Base-by-base conservation (phyloP, 164 flowering plant species). In the Nymphaea thermarum region DNA sequence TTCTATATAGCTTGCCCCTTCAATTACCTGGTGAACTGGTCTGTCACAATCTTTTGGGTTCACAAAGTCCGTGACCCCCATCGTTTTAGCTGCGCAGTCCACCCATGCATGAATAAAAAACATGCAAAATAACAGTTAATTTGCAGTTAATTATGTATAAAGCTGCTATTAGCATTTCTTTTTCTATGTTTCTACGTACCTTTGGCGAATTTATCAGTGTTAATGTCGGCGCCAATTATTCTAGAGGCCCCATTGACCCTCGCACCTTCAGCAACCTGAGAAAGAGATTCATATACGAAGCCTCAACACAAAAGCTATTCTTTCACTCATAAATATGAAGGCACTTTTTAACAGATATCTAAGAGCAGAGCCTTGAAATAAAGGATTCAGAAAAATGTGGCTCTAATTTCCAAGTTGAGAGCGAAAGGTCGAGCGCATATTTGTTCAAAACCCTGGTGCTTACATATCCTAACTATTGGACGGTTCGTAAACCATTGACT, bases 231-330 rank as follows among this genome's bases (percentile, higher is more conserved):
- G 3, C 96, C 96, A 0, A 90, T 84, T 18, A 90, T 87, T 68
- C 75, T 81, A 16, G 91, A 81, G 41, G 85, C 96, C 47, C 90
- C 89, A 73, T 90, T 79, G 0, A 78, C 64, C 44, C 89, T 63
- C 62, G 93, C 89, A 43, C 93, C 96, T 65, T 83, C 91, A 0
- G 87, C 90, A 60, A 75, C 96, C 96, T 87, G 68, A 43, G 10
- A 51, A 51, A 4, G 12, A 51, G 8, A n/a, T n/a, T n/a, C n/a
- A n/a, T n/a, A n/a, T n/a, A n/a, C 25, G 6, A 36, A 14, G 42
- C 4, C 2, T 11, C 8, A 44, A 4, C 14, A 43, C 16, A 42
- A 43, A 65, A 10, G 44, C 4, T 4, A 3, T 42, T 15, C 25
- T 42, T 1, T 43, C 0, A n/a, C n/a, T n/a, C n/a, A n/a, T n/a